Conservation (phyloP, 805 yeast genomes). For the Maudiozyma barnettii region DNA sequence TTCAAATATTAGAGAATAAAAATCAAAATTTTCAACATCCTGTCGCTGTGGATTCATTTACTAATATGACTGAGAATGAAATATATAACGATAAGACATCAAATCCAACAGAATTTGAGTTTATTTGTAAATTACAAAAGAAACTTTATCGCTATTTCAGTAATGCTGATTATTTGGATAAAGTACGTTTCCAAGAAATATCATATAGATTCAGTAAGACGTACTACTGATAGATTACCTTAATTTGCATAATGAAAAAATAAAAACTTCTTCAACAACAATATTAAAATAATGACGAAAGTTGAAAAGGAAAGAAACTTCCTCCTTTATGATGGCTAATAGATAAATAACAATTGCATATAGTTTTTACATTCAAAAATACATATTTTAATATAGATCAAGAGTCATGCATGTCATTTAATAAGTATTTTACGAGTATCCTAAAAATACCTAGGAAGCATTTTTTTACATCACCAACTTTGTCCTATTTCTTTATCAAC, state of each 20-base stretch:
- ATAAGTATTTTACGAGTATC: too few species aligned
- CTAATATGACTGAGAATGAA: neutral
- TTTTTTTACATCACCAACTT: too few species aligned
- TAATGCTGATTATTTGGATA: conserved; percentile 24
- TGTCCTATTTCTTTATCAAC: too few species aligned
- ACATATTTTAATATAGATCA: neutral
- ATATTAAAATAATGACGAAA: too few species aligned
- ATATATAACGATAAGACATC: neutral
- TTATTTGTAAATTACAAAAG: conserved; percentile 3
- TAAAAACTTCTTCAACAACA: too few species aligned
- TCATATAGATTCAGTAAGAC: conserved; percentile 27
- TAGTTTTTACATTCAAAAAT: neutral
- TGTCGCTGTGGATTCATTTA: neutral
- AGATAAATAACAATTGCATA: neutral
- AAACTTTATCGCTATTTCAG: conserved; percentile 2
- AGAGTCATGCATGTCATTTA: too few species aligned
- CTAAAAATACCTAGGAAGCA: too few species aligned
- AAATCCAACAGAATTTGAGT: neutral
- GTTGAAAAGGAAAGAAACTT: too few species aligned
- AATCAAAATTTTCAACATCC: neutral
- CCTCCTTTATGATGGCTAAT: neutral
- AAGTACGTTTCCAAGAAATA: conserved; percentile 28
- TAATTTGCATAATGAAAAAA: neutral
- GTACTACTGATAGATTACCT: conserved; percentile 5
- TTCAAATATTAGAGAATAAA: neutral